Base-by-base conservation (phyloP, 345 rosid species). In the Citropsis articulata region DNA sequence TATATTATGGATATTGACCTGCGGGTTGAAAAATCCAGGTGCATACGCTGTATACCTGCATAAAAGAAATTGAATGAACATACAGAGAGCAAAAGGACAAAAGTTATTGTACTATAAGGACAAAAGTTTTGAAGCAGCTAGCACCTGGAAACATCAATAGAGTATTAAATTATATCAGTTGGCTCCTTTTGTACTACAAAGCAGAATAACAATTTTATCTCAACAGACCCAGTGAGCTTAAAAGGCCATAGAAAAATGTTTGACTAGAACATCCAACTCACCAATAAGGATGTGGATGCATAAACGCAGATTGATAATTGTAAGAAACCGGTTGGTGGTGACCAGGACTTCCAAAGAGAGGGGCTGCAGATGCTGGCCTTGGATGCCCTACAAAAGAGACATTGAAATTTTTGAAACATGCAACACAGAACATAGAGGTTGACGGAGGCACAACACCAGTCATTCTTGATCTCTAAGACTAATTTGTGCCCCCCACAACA, bases 41-140 rank as follows among this genome's bases (percentile, higher is more conserved):
- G 82, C 83, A 76, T 82, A 85, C 48, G 86, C 13, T 24, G 81
- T 48, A 71, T 85, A 85, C 76, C 88, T 85, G 78, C 81, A 78
- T 72, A 19, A 38, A 61, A 74, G 72, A 67, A 61, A 82, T 67
- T 56, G 61, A 80, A 14, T 59, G 67, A 79, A 60, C 66, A 13
- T 14, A 50, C 50, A 38, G 60, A 71, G 68, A 64, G 18, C 27
- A 63, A 31, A 48, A 4, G 24, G 38, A 45, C 55, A 30, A 12
- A 59, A 70, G 33, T 48, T 28, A 70, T 27, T 4, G 30, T 18
- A 27, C 27, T 42, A 27, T 0, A 16, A 33, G 14, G 18, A 72
- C 30, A 4, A 56, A 56, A 71, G 24, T 71, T 25, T 7, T 48
- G 36, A 69, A 69, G 38, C 30, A 68, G 13, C 40, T 40, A 68